Conservation (phyloP, 108 stramenopile species). For the Skeletonema marinoi region DNA sequence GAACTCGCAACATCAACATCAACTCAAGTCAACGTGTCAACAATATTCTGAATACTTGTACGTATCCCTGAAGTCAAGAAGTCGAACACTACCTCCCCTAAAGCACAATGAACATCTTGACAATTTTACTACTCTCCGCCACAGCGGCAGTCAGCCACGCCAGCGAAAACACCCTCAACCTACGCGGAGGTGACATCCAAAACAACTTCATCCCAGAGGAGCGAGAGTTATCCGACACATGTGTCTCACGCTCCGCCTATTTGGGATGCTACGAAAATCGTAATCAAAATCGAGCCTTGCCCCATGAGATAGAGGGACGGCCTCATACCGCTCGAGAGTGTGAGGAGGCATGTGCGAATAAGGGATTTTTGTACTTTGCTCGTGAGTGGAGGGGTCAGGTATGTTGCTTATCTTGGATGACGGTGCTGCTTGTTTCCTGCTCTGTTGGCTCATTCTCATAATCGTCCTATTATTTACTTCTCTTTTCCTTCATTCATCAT, state of each 20-base stretch:
- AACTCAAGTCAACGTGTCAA: too few relatives aligned
- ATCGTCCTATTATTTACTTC: too few relatives aligned
- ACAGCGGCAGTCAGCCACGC: background rate
- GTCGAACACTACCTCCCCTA: too few relatives aligned
- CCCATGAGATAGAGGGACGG: slow-evolving; percentile 1
- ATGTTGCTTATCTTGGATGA: background rate
- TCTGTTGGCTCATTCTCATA: too few relatives aligned
- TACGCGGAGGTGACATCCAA: background rate
- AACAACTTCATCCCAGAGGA: background rate
- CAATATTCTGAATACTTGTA: too few relatives aligned
- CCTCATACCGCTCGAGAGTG: background rate
- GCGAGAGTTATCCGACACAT: background rate
- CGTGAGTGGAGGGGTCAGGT: slow-evolving; percentile 1
- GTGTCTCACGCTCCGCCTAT: slow-evolving; percentile 16
- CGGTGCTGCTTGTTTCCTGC: background rate
- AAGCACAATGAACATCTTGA: background rate
- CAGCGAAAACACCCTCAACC: background rate
- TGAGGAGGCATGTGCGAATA: background rate
- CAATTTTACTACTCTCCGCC: background rate
- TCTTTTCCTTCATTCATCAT: too few relatives aligned
- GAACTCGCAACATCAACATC: too few relatives aligned
- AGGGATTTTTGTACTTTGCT: slow-evolving; percentile 1
- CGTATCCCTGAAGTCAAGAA: too few relatives aligned
- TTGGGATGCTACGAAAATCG: slow-evolving; percentile 13
- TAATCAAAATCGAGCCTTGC: slow-evolving; percentile 14